Percentiles rank a stretch among this genome's conserved stretches.
Conservation (phyloP, 768 basidiomycete species). For the Tricholoma flavovirens region DNA sequence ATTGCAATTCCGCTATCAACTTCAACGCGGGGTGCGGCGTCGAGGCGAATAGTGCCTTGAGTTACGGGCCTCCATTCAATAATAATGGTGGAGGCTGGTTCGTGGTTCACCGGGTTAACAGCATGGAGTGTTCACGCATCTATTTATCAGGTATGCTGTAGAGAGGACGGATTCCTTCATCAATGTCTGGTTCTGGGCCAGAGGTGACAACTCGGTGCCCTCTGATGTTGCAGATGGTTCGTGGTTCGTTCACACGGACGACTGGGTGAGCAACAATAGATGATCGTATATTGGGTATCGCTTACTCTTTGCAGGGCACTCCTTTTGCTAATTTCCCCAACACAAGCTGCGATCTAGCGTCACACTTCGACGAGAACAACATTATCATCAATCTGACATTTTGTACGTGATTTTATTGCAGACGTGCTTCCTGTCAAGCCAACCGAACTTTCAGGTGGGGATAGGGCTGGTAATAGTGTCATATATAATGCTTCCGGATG, state of each 20-base stretch:
- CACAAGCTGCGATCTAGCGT: constrained; percentile 49
- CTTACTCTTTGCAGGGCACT: constrained; percentile 33
- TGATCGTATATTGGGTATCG: background rate
- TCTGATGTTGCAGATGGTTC: constrained; percentile 39
- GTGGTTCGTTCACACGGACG: constrained; percentile 36
- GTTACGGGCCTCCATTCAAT: constrained; percentile 58
- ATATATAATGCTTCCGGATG: constrained; percentile 44
- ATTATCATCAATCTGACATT: constrained; percentile 59
- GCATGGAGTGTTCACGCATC: background rate
- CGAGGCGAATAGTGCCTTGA: constrained; percentile 30
- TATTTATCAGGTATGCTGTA: constrained; percentile 47
- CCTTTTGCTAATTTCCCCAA: constrained; percentile 58
- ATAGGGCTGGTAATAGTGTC: constrained; percentile 45
- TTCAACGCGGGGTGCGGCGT: constrained; percentile 58
- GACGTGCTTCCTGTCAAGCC: background rate
- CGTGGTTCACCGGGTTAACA: background rate
- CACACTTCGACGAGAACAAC: constrained; percentile 50
- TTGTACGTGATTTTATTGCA: constrained; percentile 19
- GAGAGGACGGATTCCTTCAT: constrained; percentile 52
- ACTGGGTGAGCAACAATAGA: constrained; percentile 45
- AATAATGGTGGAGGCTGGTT: constrained; percentile 59
- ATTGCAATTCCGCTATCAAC: constrained; percentile 45
- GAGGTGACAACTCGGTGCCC: constrained; percentile 43
- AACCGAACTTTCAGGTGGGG: constrained; percentile 30
- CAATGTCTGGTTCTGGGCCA: constrained; percentile 71